phyloP scores from a whole-genome alignment of 495 filamentous ascomycete species.

The Penicillium cosmopolitanum region DNA sequence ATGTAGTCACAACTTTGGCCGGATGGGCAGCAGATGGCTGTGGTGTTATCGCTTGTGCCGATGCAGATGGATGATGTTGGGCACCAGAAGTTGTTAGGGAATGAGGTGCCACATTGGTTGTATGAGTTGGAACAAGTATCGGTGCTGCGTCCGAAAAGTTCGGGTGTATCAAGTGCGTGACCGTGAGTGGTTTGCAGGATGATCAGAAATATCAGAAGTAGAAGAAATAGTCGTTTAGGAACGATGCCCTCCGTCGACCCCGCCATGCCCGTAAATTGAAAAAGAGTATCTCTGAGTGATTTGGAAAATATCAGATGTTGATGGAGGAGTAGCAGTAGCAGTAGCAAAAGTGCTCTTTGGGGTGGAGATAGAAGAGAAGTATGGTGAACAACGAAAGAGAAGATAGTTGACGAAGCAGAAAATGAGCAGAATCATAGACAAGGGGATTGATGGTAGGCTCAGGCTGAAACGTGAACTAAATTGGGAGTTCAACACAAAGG shows the following conservation, averaged over 20 bases:
- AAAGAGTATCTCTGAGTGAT: no score
- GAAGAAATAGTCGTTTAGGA: slow-evolving; percentile 17
- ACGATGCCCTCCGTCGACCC: slow-evolving; percentile 12
- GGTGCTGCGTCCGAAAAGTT: slow-evolving; percentile 37
- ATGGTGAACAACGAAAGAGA: slow-evolving; percentile 9
- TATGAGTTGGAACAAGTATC: slow-evolving; percentile 52
- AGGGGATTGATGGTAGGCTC: slow-evolving; percentile 14
- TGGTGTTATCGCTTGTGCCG: slow-evolving; percentile 64
- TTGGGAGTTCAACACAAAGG: slow-evolving; percentile 7
- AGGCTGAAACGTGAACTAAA: slow-evolving; percentile 15
- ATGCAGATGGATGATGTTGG: slow-evolving; percentile 62
- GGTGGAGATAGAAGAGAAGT: slow-evolving; percentile 4
- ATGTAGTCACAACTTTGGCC: slow-evolving; percentile 67
- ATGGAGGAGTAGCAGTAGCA: slow-evolving; percentile 1
- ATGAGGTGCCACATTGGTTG: slow-evolving; percentile 53
- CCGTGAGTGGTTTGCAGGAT: slow-evolving; percentile 35
- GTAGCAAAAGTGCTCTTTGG: slow-evolving; percentile 4
- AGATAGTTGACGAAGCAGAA: slow-evolving; percentile 1
- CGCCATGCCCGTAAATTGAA: slow-evolving; percentile 28
- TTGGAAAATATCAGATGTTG: background rate
- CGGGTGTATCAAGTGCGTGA: slow-evolving; percentile 24
- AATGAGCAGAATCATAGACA: slow-evolving; percentile 13
- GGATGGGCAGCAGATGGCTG: slow-evolving; percentile 77
- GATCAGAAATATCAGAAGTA: slow-evolving; percentile 31
- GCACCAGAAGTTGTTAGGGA: slow-evolving; percentile 81